A percentile compares a stretch with the other conserved stretches of the same genome.
Conservation (phyloP, 495 filamentous ascomycete genomes). For the Massariosphaeria phaeospora region DNA sequence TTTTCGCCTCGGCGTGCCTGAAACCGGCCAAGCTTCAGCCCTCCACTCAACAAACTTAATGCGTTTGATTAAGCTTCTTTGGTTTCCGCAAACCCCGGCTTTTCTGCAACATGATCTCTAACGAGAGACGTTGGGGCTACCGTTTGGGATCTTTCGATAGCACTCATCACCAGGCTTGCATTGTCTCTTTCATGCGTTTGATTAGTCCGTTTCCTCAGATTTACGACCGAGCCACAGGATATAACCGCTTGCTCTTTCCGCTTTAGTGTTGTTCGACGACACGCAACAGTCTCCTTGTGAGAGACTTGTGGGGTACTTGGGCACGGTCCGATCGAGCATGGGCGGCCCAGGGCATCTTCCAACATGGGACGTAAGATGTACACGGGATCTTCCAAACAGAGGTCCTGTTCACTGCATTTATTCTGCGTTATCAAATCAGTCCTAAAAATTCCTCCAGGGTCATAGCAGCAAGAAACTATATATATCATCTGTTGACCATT, state of each 20-base stretch:
- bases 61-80: slow-evolving; percentile 35
- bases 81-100: slow-evolving; percentile 15
- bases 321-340: slow-evolving; percentile 9
- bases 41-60: slow-evolving; percentile 23
- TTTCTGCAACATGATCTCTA: slow-evolving; percentile 31
- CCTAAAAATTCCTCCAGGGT: slow-evolving; percentile 1
- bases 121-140: slow-evolving; percentile 26
- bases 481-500: slow-evolving; percentile 2
- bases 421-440: not conserved
- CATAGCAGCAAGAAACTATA: slow-evolving; percentile 4
- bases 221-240: not conserved
- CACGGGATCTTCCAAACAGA: slow-evolving; percentile 12
- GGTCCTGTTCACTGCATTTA: slow-evolving; percentile 1
- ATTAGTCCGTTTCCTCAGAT: slow-evolving; percentile 24
- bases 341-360: slow-evolving; percentile 21
- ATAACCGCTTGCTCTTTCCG: slow-evolving; percentile 3
- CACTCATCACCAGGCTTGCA: slow-evolving; percentile 10
- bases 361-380: slow-evolving; percentile 19
- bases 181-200: slow-evolving; percentile 28
- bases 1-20: slow-evolving; percentile 18
- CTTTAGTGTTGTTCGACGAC: slow-evolving; percentile 2
- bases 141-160: slow-evolving; percentile 21
- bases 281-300: slow-evolving; percentile 19
- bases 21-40: slow-evolving; percentile 29
- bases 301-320: slow-evolving; percentile 11